phyloP scores from a whole-genome alignment of 2,329 filamentous ascomycete species.

The Pseudohalonectria lignicola region DNA sequence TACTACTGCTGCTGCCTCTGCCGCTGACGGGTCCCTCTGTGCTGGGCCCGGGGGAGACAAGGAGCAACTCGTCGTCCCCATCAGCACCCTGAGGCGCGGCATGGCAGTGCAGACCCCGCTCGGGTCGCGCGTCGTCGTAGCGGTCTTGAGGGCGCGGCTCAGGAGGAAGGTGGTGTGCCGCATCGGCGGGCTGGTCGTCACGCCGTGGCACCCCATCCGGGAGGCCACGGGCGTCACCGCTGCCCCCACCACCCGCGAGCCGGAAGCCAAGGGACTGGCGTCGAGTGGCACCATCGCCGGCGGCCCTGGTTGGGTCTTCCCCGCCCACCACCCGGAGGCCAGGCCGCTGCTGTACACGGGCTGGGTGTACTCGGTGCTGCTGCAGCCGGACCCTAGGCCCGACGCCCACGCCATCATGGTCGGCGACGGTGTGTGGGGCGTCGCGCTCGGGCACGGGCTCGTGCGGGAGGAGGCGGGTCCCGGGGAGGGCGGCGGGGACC shows the following conservation, averaged over 20 bases:
- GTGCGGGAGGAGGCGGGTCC: slow-evolving; percentile 9
- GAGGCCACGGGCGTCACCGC: slow-evolving; percentile 1
- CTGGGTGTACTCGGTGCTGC: slow-evolving; percentile 43
- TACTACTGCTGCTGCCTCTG: slow-evolving; percentile 43
- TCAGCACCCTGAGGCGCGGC: slow-evolving; percentile 32
- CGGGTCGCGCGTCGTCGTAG: slow-evolving; percentile 35
- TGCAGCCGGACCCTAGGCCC: slow-evolving; percentile 30
- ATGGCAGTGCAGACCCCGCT: slow-evolving; percentile 36
- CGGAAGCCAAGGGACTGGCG: slow-evolving; percentile 9
- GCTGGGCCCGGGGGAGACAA: slow-evolving; percentile 9
- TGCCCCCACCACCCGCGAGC: not conserved
- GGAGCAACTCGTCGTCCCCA: slow-evolving; percentile 15
- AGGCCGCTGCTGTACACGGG: slow-evolving; percentile 30
- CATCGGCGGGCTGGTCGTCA: slow-evolving; percentile 31
- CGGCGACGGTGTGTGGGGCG: slow-evolving; percentile 31
- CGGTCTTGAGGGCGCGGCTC: slow-evolving; percentile 39
- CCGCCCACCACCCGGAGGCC: slow-evolving; percentile 17
- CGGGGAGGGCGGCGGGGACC: slow-evolving; percentile 17
- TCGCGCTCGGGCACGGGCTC: slow-evolving; percentile 48
- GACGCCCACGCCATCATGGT: slow-evolving; percentile 40
- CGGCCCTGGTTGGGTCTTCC: slow-evolving; percentile 14
- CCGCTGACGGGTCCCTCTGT: slow-evolving; percentile 31
- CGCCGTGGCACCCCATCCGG: slow-evolving; percentile 48
- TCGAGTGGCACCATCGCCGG: slow-evolving; percentile 2
- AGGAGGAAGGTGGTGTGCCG: slow-evolving; percentile 27